phyloP scores from a whole-genome alignment of 176 grass and related monocot species.

The Thinopyrum elongatum region DNA sequence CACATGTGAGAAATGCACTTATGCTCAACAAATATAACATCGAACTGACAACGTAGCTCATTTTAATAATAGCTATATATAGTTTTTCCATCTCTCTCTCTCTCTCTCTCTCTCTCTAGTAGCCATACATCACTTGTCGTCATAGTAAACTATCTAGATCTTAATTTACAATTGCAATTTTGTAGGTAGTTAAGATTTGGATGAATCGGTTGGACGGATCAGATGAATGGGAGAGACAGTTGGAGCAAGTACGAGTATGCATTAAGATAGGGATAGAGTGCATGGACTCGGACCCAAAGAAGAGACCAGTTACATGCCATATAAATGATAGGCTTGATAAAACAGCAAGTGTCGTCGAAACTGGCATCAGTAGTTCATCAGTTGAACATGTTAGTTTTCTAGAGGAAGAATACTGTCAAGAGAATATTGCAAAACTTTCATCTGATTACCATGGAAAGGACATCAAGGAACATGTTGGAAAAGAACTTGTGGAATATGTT shows the following conservation, averaged over 20 bases:
- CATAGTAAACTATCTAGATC: neutral
- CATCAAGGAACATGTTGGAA: neutral
- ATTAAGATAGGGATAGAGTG: neutral
- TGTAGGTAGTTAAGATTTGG: neutral
- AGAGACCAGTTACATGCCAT: neutral
- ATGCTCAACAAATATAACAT: neutral
- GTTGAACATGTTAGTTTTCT: neutral
- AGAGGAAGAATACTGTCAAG: neutral
- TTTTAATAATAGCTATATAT: no score
- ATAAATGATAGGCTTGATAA: neutral
- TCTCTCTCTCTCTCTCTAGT: neutral
- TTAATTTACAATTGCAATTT: neutral
- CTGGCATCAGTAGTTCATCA: neutral
- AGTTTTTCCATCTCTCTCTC: no score
- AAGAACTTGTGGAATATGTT: neutral
- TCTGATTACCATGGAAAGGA: neutral
- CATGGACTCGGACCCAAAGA: neutral
- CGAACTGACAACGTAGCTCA: neutral
- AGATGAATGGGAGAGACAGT: neutral
- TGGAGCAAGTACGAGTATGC: neutral
- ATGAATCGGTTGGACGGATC: neutral
- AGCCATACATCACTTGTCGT: neutral
- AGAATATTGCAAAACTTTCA: neutral
- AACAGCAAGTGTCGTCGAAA: neutral
- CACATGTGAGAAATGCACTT: neutral